Percentiles rank a stretch among this genome's conserved stretches.
These are phyloP conservation scores for Exophiala sp. DNA, from an alignment of 2,329 filamentous ascomycete species.

Conservation along the genomic window DNA sequence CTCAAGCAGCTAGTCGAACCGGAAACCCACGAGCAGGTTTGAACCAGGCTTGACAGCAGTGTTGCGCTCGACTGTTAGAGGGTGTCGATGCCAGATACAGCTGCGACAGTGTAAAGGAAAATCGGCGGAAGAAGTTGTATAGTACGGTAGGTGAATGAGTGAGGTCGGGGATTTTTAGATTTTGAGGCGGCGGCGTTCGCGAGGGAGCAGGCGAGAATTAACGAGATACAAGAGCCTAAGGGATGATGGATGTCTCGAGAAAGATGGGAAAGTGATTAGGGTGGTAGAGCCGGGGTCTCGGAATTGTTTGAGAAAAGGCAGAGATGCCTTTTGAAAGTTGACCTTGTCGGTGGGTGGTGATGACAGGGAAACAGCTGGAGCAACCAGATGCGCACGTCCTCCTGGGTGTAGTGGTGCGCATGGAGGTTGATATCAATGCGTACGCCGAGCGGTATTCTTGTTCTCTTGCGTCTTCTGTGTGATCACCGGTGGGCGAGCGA, in stretches of 20 bases:
- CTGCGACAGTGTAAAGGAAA: conserved; percentile 4
- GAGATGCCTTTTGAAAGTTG: conserved; percentile 6
- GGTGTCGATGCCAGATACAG: not conserved
- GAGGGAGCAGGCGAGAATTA: conserved; percentile 22
- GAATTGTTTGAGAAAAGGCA: conserved; percentile 5
- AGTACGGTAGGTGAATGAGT: not conserved
- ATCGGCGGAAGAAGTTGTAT: conserved; percentile 2
- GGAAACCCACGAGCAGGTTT: too few relatives aligned
- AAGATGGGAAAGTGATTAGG: conserved; percentile 10
- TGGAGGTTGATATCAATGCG: conserved; percentile 7
- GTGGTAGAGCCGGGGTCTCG: conserved; percentile 4
- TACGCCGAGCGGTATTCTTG: not conserved
- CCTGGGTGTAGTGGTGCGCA: not conserved
- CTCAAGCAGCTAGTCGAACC: too few relatives aligned
- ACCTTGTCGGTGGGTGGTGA: conserved; percentile 9
- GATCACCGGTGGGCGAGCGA: not conserved
- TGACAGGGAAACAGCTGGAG: conserved; percentile 22
- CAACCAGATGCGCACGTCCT: conserved; percentile 16
- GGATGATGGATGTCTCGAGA: conserved; percentile 9
- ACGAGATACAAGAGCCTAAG: conserved; percentile 10
- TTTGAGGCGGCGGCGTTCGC: conserved; percentile 16
- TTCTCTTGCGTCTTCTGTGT: not conserved
- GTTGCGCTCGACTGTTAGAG: not conserved
- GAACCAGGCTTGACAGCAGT: too few relatives aligned
- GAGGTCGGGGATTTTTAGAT: conserved; percentile 22